Percentiles rank a stretch among this genome's conserved stretches.
Evolutionary conservation across 2,329 filamentous ascomycete species (phyloP).

Genomic region (Colletotrichum musicola): DNA sequence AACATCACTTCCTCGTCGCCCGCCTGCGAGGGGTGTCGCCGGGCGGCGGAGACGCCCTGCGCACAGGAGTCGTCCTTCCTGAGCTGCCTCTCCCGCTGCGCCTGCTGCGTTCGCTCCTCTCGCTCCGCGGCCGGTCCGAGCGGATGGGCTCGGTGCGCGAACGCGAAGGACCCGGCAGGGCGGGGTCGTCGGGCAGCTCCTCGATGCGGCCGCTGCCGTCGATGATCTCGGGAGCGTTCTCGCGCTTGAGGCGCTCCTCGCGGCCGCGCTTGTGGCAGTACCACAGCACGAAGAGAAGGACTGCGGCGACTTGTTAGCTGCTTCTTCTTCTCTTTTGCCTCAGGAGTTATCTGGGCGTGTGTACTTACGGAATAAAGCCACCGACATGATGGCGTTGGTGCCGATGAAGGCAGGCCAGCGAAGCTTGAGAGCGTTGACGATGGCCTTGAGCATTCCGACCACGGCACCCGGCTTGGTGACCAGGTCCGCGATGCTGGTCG

Average conservation of each 20-base stretch:
- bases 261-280: conserved; percentile 97
- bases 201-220: conserved; percentile 59
- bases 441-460: conserved; percentile 86
- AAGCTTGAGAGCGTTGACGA: conserved; percentile 87
- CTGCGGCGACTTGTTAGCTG: conserved; percentile 54
- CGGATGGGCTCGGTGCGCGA: conserved; percentile 34
- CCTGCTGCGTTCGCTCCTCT: conserved; percentile 40
- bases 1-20: conserved; percentile 25
- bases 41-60: conserved; percentile 13
- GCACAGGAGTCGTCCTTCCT: conserved; percentile 27
- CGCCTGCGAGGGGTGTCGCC: conserved; percentile 23
- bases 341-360: neutral
- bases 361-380: conserved; percentile 84
- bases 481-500: conserved; percentile 81
- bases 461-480: conserved; percentile 90
- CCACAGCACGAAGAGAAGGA: conserved; percentile 95
- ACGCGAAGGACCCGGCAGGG: conserved; percentile 51
- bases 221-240: conserved; percentile 54
- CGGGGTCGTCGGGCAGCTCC: conserved; percentile 63
- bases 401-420: conserved; percentile 93
- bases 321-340: neutral
- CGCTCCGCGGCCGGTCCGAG: conserved; percentile 25
- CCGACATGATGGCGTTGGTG: conserved; percentile 85
- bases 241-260: conserved; percentile 81
- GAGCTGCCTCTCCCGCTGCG: conserved; percentile 33